These are phyloP conservation scores for Tulasnella sp. DNA, from an alignment of 768 basidiomycete species.

Conservation along the genomic window DNA sequence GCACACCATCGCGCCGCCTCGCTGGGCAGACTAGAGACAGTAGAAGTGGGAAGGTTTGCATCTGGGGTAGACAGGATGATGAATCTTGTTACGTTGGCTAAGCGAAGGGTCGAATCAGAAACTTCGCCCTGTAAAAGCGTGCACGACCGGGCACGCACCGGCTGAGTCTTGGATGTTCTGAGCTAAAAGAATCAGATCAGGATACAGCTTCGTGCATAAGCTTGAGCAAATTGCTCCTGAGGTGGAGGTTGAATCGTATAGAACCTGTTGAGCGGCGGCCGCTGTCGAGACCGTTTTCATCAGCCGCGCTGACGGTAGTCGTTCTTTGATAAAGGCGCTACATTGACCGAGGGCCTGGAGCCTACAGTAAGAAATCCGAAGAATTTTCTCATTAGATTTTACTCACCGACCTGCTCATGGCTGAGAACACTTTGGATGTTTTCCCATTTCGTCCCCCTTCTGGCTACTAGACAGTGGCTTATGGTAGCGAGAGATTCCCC, in stretches of 20 bases:
- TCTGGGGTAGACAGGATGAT: conserved; percentile 12
- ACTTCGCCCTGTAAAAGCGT: neutral
- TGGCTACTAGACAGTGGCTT: conserved; percentile 17
- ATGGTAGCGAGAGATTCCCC: conserved; percentile 16
- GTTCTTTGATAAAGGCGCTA: neutral
- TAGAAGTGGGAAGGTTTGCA: neutral
- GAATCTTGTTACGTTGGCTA: conserved; percentile 26
- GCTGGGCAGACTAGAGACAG: neutral
- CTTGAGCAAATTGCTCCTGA: conserved; percentile 25
- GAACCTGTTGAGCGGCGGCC: conserved; percentile 19
- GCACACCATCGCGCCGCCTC: neutral
- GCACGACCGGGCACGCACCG: neutral
- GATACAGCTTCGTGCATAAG: conserved; percentile 19
- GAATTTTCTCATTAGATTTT: neutral
- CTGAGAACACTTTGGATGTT: conserved; percentile 17
- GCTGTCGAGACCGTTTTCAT: conserved; percentile 19
- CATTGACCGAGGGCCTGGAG: conserved; percentile 27
- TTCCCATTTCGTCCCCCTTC: conserved; percentile 11
- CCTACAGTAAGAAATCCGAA: neutral
- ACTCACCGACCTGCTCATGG: conserved; percentile 28
- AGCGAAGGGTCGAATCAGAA: neutral
- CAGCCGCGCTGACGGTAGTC: conserved; percentile 9
- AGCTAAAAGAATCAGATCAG: neutral
- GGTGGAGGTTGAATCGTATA: neutral
- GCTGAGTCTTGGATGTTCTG: conserved; percentile 22